Evolutionary conservation across 208 protist genomes (phyloP).

Genomic region (Crithidia thermophila): DNA sequence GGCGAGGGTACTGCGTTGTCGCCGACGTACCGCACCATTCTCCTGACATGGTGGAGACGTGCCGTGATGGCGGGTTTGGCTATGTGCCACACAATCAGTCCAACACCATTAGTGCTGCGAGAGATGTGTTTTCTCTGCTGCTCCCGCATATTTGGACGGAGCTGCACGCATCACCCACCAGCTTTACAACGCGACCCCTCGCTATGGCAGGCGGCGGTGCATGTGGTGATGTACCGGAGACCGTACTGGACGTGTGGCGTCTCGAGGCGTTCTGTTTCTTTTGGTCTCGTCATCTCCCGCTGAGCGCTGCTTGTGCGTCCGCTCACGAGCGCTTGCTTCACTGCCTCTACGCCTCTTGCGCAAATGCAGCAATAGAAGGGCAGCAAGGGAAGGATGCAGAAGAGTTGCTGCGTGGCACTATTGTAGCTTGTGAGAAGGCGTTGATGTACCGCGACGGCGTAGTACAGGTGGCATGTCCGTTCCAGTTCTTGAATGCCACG

Average conservation of each 20-base stretch:
- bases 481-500: neutral
- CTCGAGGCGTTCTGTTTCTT: neutral
- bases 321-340: neutral
- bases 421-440: neutral
- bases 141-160: too few species aligned
- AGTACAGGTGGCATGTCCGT: neutral
- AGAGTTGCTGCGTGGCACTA: neutral
- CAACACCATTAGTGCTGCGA: too few species aligned
- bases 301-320: neutral
- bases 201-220: too few species aligned
- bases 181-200: too few species aligned
- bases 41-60: too few species aligned
- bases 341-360: slow-evolving; percentile 5
- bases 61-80: too few species aligned
- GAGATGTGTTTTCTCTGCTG: too few species aligned
- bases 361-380: neutral
- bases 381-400: neutral
- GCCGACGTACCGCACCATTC: too few species aligned
- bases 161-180: too few species aligned
- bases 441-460: neutral
- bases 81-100: too few species aligned
- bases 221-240: neutral
- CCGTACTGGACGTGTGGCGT: slow-evolving; percentile 5
- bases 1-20: too few species aligned
- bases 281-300: slow-evolving; percentile 11